These are phyloP conservation scores for grape (Vitis vinifera) DNA, from an alignment of 164 flowering plant species.

Conservation along the genomic window ASM3070453v1 NC_081812.1:22476001-22476500, in stretches of 20 bases:
- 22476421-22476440: too few relatives aligned
- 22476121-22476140: slow-evolving; percentile 92
- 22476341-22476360: too few relatives aligned
- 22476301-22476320: too few relatives aligned
- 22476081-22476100: slow-evolving; percentile 99
- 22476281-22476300: too few relatives aligned
- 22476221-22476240: neutral
- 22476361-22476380: too few relatives aligned
- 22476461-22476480: too few relatives aligned
- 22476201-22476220: neutral
- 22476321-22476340: too few relatives aligned
- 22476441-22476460: too few relatives aligned
- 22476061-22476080: slow-evolving; percentile 93
- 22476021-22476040: neutral
- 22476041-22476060: slow-evolving; percentile 87
- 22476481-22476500: too few relatives aligned
- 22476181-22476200: neutral
- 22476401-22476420: too few relatives aligned
- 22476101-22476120: slow-evolving; percentile 79
- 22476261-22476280: too few relatives aligned
- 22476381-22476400: too few relatives aligned
- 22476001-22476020: neutral
- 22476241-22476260: neutral
- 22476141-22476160: slow-evolving; percentile 61
- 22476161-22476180: slow-evolving; percentile 3